These are phyloP conservation scores for Xylaria sp. DNA, from an alignment of 2,329 filamentous ascomycete genomes.

Conservation along the genomic window DNA sequence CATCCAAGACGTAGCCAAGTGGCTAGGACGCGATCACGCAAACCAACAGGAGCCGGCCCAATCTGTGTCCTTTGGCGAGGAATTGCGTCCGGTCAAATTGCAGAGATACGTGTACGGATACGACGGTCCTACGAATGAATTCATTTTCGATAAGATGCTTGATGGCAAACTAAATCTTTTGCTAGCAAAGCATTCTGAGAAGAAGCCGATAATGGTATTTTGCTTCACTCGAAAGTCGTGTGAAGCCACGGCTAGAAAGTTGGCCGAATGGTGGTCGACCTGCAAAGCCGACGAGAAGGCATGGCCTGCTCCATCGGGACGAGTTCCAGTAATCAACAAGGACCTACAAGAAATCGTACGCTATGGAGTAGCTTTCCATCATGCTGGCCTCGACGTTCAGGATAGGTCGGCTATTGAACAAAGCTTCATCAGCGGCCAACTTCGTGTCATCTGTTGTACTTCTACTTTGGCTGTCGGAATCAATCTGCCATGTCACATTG, in stretches of 20 bases:
- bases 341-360: constrained; percentile 57
- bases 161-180: constrained; percentile 67
- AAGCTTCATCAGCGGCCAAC: constrained; percentile 69
- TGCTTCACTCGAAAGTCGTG: constrained; percentile 77
- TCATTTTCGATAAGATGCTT: constrained; percentile 72
- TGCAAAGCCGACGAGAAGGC: constrained; percentile 54
- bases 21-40: constrained; percentile 70
- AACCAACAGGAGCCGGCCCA: constrained; percentile 65
- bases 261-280: constrained; percentile 67
- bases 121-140: constrained; percentile 67
- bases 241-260: constrained; percentile 65
- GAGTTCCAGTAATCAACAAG: constrained; percentile 56
- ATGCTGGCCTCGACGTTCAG: constrained; percentile 69
- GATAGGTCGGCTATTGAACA: constrained; percentile 71
- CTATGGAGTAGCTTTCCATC: constrained; percentile 76
- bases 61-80: constrained; percentile 73
- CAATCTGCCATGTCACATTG: constrained; percentile 81
- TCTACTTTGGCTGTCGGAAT: constrained; percentile 83
- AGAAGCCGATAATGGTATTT: constrained; percentile 82
- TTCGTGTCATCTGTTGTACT: constrained; percentile 83
- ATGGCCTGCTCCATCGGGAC: constrained; percentile 63
- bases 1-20: constrained; percentile 75
- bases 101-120: constrained; percentile 79
- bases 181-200: constrained; percentile 66
- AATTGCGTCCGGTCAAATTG: constrained; percentile 77